These are phyloP conservation scores for Rhizoclosmatium sp. DNA, from an alignment of 192 early-diverging fungal species.

Conservation along the genomic window DNA sequence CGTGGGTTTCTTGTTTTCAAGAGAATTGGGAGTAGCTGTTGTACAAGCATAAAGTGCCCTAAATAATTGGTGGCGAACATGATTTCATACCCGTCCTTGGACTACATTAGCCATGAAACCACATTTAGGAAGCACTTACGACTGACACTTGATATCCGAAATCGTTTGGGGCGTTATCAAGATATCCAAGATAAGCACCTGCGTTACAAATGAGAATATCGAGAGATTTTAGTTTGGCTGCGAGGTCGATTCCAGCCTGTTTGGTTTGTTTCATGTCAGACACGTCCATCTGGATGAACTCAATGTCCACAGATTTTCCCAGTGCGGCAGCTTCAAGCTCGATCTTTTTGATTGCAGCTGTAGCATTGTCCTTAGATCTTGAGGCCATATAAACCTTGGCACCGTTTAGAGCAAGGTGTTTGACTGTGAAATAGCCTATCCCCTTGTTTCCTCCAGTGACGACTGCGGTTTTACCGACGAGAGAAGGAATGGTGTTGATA, in stretches of 20 bases:
- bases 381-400: slow-evolving; percentile 32
- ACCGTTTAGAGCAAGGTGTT: slow-evolving; percentile 37
- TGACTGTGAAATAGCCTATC: slow-evolving; percentile 37
- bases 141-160: background rate
- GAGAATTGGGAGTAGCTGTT: slow-evolving; percentile 36
- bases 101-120: slow-evolving; percentile 42
- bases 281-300: slow-evolving; percentile 50
- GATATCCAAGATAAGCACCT: background rate
- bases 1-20: background rate
- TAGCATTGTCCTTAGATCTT: slow-evolving; percentile 28
- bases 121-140: background rate
- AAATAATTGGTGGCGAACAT: slow-evolving; percentile 42
- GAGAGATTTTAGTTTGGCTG: background rate
- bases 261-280: slow-evolving; percentile 30
- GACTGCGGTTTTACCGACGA: slow-evolving; percentile 26
- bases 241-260: background rate
- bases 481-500: slow-evolving; percentile 10
- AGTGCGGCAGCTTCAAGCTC: slow-evolving; percentile 3
- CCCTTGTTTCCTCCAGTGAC: slow-evolving; percentile 57
- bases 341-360: slow-evolving; percentile 33
- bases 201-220: slow-evolving; percentile 35
- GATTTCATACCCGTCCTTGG: slow-evolving; percentile 37
- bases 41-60: slow-evolving; percentile 41
- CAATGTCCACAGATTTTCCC: slow-evolving; percentile 15
- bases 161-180: background rate